A percentile compares a stretch with the other conserved stretches of the same genome.
phyloP scores from a whole-genome alignment of 306 rosid genomes.

The Vigna trinervia region DNA sequence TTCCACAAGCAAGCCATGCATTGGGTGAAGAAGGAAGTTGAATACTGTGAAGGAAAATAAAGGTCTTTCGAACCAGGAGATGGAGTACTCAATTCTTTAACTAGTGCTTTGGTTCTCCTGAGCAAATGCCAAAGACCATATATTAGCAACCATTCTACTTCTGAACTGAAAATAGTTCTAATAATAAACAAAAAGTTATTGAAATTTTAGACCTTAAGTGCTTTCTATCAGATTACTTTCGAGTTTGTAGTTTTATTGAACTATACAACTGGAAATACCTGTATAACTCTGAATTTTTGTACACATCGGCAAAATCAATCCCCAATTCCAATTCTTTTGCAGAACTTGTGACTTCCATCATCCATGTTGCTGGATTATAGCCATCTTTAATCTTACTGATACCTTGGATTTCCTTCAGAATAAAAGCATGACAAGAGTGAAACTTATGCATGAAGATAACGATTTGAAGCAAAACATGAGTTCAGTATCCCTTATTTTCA shows the following conservation, averaged over 20 bases:
- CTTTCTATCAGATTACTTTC: background rate
- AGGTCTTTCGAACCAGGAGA: constrained; percentile 63
- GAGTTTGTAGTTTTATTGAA: background rate
- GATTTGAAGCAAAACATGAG: background rate
- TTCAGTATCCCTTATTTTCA: background rate
- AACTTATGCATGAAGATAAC: background rate
- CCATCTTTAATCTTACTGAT: background rate
- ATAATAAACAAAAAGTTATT: background rate
- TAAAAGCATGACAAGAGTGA: background rate
- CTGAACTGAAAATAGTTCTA: background rate
- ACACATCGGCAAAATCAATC: background rate
- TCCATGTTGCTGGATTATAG: background rate
- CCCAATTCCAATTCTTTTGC: background rate
- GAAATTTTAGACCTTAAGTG: background rate
- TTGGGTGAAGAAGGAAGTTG: constrained; percentile 60
- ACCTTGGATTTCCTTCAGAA: background rate
- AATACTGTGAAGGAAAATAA: constrained; percentile 72
- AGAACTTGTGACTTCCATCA: background rate
- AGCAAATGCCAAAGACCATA: constrained; percentile 28
- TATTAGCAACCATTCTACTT: background rate
- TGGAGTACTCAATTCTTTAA: constrained; percentile 72
- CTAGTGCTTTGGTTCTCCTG: constrained; percentile 68
- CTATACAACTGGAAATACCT: background rate
- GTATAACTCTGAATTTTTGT: background rate
- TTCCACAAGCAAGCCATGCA: constrained; percentile 71